Evolutionary conservation across 768 basidiomycete genomes (phyloP), one percentile per base, ranked within the genome.

Genomic region (Suillus sp.): DNA sequence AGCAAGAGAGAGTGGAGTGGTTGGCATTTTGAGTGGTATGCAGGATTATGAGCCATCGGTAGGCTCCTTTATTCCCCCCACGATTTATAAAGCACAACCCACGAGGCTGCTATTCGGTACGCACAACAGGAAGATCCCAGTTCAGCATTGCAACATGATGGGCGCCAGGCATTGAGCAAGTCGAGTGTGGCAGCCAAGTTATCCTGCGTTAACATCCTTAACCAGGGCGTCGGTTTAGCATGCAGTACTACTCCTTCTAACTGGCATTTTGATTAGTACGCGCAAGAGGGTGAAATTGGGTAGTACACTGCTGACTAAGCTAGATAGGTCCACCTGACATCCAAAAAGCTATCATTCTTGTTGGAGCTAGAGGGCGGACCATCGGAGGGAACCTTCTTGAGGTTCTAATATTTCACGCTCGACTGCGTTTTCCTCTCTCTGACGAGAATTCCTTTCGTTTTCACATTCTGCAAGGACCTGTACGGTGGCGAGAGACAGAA

Each of bases 381-480:
- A n/a, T n/a, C n/a, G n/a, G n/a, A n/a, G n/a, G n/a, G n/a, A n/a
- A n/a, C n/a, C n/a, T n/a, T n/a, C n/a, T n/a, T n/a, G n/a, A n/a
- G n/a, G n/a, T n/a, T n/a, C n/a, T n/a, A n/a, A n/a, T n/a, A n/a
- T n/a, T n/a, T n/a, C n/a, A n/a, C n/a, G n/a, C n/a, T n/a, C n/a
- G n/a, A n/a, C n/a, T n/a, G n/a, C n/a, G n/a, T n/a, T n/a, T n/a
- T n/a, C n/a, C n/a, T n/a, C n/a, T n/a, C n/a, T n/a, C n/a, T n/a
- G n/a, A n/a, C n/a, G n/a, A n/a, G n/a, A 92, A 84, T 51, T 90
- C 86, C 67, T 70, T 95, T 92, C n/a, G 3, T 86, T 81, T 67
- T 95, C 92, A 11, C 91, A 86, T 69, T 94, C 92, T 4, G 87
- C 85, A 13, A 92, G 80, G 30, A 87, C 87, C 90, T 92, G 70